These are phyloP conservation scores for Coccomyxa subellipsoidea DNA, from an alignment of 163 green algal genomes.

Conservation along the genomic window DNA sequence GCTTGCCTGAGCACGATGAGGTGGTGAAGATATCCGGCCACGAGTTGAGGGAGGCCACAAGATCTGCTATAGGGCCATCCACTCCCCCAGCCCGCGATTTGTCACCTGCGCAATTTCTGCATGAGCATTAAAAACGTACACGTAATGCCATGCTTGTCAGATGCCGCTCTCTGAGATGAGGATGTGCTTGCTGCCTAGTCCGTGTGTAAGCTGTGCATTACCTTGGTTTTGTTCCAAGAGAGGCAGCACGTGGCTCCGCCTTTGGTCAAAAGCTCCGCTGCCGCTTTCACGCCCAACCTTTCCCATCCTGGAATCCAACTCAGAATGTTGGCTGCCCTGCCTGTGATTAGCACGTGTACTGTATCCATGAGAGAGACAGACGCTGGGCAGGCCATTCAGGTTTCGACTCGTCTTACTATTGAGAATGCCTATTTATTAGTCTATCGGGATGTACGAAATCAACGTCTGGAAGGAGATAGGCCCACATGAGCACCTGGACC, in stretches of 20 bases:
- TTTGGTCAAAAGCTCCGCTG: not conserved
- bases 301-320: too few relatives aligned
- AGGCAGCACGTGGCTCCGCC: not conserved
- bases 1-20: slow-evolving; percentile 41
- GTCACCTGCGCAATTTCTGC: slow-evolving; percentile 37
- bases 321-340: too few relatives aligned
- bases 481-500: too few relatives aligned
- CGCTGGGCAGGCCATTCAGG: too few relatives aligned
- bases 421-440: too few relatives aligned
- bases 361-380: too few relatives aligned
- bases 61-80: slow-evolving; percentile 46
- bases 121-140: not conserved
- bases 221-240: not conserved
- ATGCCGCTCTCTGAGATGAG: too few relatives aligned
- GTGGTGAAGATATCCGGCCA: slow-evolving; percentile 57
- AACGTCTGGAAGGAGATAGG: too few relatives aligned
- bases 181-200: not conserved
- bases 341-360: too few relatives aligned
- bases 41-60: slow-evolving; percentile 55
- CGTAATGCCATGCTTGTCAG: too few relatives aligned
- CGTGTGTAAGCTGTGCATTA: not conserved
- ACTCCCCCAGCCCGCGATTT: slow-evolving; percentile 63
- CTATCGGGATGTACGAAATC: too few relatives aligned
- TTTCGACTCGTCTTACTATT: too few relatives aligned
- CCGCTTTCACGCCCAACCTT: not conserved